phyloP scores from a whole-genome alignment of 2,329 filamentous ascomycete species.

The Xylariaceae sp. region DNA sequence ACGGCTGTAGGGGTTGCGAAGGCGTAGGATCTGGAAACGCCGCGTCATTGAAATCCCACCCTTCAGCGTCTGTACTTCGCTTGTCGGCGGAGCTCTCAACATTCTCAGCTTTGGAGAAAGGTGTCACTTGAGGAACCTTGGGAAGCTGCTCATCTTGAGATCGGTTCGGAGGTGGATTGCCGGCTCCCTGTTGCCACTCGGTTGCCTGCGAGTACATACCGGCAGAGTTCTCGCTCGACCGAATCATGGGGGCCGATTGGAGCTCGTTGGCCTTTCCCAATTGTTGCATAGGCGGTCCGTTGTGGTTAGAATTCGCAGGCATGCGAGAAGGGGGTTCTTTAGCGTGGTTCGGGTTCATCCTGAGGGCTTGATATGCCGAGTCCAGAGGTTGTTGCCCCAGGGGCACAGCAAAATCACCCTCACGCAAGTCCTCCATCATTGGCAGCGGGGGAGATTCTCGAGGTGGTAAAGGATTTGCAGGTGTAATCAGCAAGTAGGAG shows the following conservation, averaged over 20 bases:
- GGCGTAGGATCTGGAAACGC: slow-evolving; percentile 55
- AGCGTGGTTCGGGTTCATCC: slow-evolving; percentile 52
- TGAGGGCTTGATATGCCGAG: slow-evolving; percentile 30
- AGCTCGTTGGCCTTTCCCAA: slow-evolving; percentile 33
- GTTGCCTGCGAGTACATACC: slow-evolving; percentile 33
- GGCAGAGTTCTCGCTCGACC: slow-evolving; percentile 48
- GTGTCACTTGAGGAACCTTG: slow-evolving; percentile 36
- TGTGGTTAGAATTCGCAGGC: slow-evolving; percentile 50
- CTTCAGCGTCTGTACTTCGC: slow-evolving; percentile 57
- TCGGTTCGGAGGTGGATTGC: slow-evolving; percentile 14
- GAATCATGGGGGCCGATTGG: slow-evolving; percentile 48
- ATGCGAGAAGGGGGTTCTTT: slow-evolving; percentile 52
- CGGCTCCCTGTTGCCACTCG: slow-evolving; percentile 27
- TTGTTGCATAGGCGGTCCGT: slow-evolving; percentile 50
- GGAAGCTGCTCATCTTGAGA: slow-evolving; percentile 24
- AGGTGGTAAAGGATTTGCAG: slow-evolving; percentile 62
- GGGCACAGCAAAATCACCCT: slow-evolving; percentile 49
- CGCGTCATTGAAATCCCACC: slow-evolving; percentile 90
- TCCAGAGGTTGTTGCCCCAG: slow-evolving; percentile 39
- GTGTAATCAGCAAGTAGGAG: slow-evolving; percentile 64
- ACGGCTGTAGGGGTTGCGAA: slow-evolving; percentile 41
- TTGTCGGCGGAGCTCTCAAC: slow-evolving; percentile 46
- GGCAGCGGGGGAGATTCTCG: slow-evolving; percentile 58
- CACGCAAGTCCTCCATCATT: slow-evolving; percentile 56
- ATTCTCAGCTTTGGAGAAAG: slow-evolving; percentile 38